Percentiles rank a stretch among this genome's conserved stretches.
Evolutionary conservation across 2,329 filamentous ascomycete species (phyloP).

Genomic region (Cladophialophora immunda): DNA sequence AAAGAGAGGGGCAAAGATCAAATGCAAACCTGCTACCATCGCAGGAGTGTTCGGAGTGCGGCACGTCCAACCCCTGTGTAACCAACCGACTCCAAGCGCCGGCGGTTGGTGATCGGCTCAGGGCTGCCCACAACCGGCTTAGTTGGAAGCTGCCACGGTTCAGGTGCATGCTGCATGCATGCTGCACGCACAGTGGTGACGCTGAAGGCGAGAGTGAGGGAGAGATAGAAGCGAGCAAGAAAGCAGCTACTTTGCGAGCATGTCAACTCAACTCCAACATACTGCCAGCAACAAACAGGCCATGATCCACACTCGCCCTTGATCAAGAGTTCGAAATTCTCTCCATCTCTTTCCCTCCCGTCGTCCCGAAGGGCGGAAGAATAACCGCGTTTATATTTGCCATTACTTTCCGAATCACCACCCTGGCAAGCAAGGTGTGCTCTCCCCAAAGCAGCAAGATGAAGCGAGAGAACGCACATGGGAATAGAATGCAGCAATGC

Average conservation of each 20-base stretch:
- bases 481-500: too few species aligned
- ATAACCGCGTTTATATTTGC: not conserved
- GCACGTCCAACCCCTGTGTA: not conserved
- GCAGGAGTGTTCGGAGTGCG: not conserved
- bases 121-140: not conserved
- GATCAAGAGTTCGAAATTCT: not conserved
- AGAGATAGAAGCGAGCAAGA: too few species aligned
- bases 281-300: not conserved
- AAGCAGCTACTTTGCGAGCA: not conserved
- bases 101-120: not conserved
- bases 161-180: not conserved
- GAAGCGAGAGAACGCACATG: too few species aligned
- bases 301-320: not conserved
- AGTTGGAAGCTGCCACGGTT: not conserved
- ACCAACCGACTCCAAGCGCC: not conserved
- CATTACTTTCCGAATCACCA: too few species aligned
- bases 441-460: too few species aligned
- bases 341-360: not conserved
- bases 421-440: too few species aligned
- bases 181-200: not conserved
- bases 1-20: not conserved
- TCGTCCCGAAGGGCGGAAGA: not conserved
- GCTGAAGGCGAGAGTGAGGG: too few species aligned
- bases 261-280: not conserved
- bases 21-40: too few species aligned